Conservation (phyloP, 169 alveolate species). For the Plasmodium reichenowi region DNA sequence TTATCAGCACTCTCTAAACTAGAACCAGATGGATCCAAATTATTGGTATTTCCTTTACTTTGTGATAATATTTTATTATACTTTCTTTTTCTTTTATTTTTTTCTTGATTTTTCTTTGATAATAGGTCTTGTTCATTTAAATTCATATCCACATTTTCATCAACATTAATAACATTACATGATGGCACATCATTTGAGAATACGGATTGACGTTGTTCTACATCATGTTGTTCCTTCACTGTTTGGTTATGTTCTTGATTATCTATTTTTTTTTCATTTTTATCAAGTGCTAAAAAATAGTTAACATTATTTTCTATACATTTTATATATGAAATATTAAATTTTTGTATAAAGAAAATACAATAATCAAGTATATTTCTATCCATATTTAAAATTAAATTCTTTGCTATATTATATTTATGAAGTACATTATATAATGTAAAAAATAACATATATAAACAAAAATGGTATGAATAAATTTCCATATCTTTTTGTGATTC, state of each 20-base stretch:
- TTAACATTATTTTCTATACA: slow-evolving; percentile 44
- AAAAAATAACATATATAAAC: slow-evolving; percentile 69
- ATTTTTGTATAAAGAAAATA: slow-evolving; percentile 70
- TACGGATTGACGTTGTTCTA: too few species aligned
- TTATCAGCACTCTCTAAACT: slow-evolving; percentile 6
- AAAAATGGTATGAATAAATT: slow-evolving; percentile 72
- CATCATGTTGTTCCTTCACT: too few species aligned
- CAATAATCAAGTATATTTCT: slow-evolving; percentile 75
- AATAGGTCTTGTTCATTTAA: background rate
- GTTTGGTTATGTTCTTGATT: background rate
- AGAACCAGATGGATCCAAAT: background rate
- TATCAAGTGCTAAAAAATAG: slow-evolving; percentile 10
- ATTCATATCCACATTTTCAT: too few species aligned
- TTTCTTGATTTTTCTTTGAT: slow-evolving; percentile 22
- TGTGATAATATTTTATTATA: slow-evolving; percentile 27
- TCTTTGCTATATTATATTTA: slow-evolving; percentile 61
- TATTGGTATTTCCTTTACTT: background rate
- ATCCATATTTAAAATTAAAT: slow-evolving; percentile 72
- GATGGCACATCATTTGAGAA: too few species aligned
- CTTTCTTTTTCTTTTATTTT: slow-evolving; percentile 63
- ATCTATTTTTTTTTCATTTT: background rate
- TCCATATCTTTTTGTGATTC: slow-evolving; percentile 72
- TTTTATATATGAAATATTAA: slow-evolving; percentile 57
- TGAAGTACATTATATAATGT: slow-evolving; percentile 55
- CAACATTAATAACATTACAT: too few species aligned